Conservation (phyloP, 1,139 yeast species). For the Scheffersomyces titani region DNA sequence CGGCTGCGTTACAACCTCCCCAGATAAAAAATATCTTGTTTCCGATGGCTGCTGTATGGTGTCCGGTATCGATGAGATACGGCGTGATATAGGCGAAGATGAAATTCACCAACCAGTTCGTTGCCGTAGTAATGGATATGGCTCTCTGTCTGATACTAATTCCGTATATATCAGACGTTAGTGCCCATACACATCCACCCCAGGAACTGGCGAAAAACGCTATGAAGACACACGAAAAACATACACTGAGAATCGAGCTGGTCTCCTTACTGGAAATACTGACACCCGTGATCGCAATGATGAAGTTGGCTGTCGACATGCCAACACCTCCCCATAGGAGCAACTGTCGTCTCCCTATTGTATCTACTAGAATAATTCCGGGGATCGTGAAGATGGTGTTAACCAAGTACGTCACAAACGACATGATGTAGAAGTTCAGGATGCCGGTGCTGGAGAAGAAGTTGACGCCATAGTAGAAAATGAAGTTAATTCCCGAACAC, state of each 20-base stretch:
- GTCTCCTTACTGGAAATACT: constrained; percentile 42
- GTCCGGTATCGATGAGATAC: constrained; percentile 62
- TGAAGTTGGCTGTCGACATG: constrained; percentile 62
- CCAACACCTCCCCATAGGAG: constrained; percentile 63
- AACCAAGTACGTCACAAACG: constrained; percentile 71
- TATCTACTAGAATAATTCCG: constrained; percentile 68
- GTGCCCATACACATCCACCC: constrained; percentile 83
- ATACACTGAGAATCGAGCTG: constrained; percentile 36
- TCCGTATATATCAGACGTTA: constrained; percentile 73
- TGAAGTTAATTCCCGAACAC: constrained; percentile 76
- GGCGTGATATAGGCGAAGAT: constrained; percentile 73
- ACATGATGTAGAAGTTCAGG: constrained; percentile 59
- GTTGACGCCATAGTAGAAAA: constrained; percentile 77
- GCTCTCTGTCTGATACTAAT: constrained; percentile 75
- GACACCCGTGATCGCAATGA: constrained; percentile 68
- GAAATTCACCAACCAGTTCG: constrained; percentile 79
- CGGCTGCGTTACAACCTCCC: constrained; percentile 63
- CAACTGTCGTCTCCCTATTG: constrained; percentile 64
- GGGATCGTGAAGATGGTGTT: constrained; percentile 72
- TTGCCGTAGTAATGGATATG: constrained; percentile 68
- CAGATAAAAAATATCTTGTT: constrained; percentile 73
- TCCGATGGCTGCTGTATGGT: constrained; percentile 64
- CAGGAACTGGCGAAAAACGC: constrained; percentile 76
- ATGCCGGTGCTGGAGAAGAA: constrained; percentile 67
- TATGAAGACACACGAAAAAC: constrained; percentile 69